Conservation (phyloP, 192 early-diverging fungal species). For the Backusella sp. region DNA sequence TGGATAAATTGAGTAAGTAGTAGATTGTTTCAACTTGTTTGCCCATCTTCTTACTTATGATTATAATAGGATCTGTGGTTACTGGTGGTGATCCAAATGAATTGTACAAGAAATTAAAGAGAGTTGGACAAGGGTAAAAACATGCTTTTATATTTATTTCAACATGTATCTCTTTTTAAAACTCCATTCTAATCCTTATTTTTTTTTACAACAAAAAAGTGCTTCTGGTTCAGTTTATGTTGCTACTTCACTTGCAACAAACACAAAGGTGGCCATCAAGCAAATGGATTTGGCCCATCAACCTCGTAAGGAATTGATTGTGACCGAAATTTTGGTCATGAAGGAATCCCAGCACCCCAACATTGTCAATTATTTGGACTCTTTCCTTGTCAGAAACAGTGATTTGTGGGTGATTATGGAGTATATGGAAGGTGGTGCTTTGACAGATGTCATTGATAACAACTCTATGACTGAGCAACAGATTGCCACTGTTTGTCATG, state of each 20-base stretch:
- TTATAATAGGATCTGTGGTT: conserved; percentile 70
- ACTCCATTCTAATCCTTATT: background rate
- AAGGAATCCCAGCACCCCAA: conserved; percentile 91
- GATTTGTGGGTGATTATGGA: conserved; percentile 99
- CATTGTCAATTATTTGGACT: conserved; percentile 96
- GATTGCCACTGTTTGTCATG: conserved; percentile 89
- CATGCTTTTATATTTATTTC: background rate
- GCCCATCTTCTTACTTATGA: background rate
- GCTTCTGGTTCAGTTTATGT: conserved; percentile 97
- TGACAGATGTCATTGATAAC: conserved; percentile 98
- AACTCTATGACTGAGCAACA: conserved; percentile 88
- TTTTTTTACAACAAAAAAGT: conserved; percentile 29
- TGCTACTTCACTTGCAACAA: conserved; percentile 69
- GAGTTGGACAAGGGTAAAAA: conserved; percentile 90
- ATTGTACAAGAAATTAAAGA: conserved; percentile 92
- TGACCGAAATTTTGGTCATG: conserved; percentile 92
- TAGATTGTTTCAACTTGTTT: background rate
- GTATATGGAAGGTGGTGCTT: conserved; percentile 97
- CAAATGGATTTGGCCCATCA: conserved; percentile 87
- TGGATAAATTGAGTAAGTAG: conserved; percentile 79
- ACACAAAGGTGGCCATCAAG: conserved; percentile 86
- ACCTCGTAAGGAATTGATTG: conserved; percentile 85
- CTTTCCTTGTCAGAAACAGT: conserved; percentile 76
- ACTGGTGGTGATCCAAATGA: conserved; percentile 85
- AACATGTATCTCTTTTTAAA: background rate